phyloP scores from a whole-genome alignment of 2,329 filamentous ascomycete genomes.

The Lecanicillium sp. region DNA sequence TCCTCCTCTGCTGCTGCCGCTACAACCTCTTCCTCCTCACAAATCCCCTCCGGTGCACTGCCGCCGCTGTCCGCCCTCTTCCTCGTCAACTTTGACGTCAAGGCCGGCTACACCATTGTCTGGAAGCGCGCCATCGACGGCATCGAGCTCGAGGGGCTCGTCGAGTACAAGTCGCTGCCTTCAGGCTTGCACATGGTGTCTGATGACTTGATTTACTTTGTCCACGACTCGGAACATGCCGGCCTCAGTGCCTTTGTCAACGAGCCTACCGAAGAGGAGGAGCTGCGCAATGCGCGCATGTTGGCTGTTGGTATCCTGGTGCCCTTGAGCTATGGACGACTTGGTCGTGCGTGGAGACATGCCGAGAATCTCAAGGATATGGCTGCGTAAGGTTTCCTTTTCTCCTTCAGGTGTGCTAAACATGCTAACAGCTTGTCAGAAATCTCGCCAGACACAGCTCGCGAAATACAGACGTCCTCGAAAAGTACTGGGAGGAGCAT shows the following conservation, averaged over 20 bases:
- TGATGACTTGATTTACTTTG: constrained; percentile 88
- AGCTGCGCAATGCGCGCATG: constrained; percentile 82
- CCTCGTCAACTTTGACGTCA: constrained; percentile 86
- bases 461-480: constrained; percentile 50
- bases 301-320: constrained; percentile 86
- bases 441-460: constrained; percentile 57
- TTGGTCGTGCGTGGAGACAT: constrained; percentile 86
- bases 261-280: constrained; percentile 64
- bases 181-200: constrained; percentile 85
- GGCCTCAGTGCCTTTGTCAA: constrained; percentile 91
- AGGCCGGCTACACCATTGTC: constrained; percentile 80
- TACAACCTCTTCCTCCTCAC: constrained; percentile 17
- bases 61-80: constrained; percentile 71
- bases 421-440: constrained; percentile 20
- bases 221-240: constrained; percentile 70
- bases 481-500: constrained; percentile 68
- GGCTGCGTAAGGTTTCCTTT: constrained; percentile 47
- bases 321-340: constrained; percentile 71
- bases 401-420: neutral
- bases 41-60: constrained; percentile 25
- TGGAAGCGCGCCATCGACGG: constrained; percentile 72
- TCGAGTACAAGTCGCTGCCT: constrained; percentile 94
- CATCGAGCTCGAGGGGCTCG: constrained; percentile 71
- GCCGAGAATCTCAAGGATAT: constrained; percentile 67
- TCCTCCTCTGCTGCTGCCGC: constrained; percentile 28